These are phyloP conservation scores for Rhizophora mangle DNA, from an alignment of 345 rosid species.

Conservation along the genomic window DNA sequence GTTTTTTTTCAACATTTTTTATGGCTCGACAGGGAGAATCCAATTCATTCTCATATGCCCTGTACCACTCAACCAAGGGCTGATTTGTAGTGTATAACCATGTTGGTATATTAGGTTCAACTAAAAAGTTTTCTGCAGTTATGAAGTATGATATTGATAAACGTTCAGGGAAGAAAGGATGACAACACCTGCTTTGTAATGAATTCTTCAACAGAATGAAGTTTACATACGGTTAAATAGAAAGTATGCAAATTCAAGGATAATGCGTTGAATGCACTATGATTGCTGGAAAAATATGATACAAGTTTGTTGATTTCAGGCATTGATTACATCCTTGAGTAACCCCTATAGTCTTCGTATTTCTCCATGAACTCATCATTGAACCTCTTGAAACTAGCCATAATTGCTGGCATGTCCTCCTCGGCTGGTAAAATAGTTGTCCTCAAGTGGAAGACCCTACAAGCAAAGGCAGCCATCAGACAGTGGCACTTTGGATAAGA, in stretches of 20 bases:
- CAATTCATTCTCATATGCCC: too few relatives aligned
- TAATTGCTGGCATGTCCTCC: conserved; percentile 90
- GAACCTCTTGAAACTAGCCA: conserved; percentile 95
- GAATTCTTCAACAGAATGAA: conserved; percentile 17
- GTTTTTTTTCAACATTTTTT: neutral
- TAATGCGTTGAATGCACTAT: conserved; percentile 16
- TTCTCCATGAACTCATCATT: conserved; percentile 89
- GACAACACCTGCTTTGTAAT: neutral
- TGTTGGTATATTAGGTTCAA: too few relatives aligned
- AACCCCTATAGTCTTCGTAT: conserved; percentile 67
- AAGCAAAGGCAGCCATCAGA: neutral
- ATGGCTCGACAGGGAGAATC: neutral
- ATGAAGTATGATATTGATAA: too few relatives aligned
- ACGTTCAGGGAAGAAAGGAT: neutral
- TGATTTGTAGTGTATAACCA: too few relatives aligned
- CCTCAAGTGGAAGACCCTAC: conserved; percentile 85
- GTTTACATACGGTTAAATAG: conserved; percentile 1
- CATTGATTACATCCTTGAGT: conserved; percentile 66
- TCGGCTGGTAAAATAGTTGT: conserved; percentile 92
- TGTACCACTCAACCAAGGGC: too few relatives aligned
- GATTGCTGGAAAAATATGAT: conserved; percentile 20
- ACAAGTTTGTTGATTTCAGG: conserved; percentile 19
- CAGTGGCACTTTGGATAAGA: too few relatives aligned
- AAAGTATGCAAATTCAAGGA: conserved; percentile 1
- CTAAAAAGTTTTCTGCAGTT: too few relatives aligned